These are phyloP conservation scores for Syzygium aromaticum DNA, from an alignment of 345 rosid species.

Conservation along the genomic window DNA sequence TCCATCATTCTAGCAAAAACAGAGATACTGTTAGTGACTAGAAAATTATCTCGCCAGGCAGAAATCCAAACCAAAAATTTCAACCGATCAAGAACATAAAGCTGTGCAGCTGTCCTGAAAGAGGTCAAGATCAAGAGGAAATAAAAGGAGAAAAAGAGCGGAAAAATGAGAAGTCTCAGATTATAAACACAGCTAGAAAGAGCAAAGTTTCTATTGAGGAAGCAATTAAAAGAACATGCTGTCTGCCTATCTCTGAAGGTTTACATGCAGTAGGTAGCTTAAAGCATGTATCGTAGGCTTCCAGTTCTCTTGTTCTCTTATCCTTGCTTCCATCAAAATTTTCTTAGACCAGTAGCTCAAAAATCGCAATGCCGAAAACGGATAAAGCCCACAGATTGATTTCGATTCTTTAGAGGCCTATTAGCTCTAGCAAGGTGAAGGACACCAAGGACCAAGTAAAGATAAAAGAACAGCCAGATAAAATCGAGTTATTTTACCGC, in stretches of 20 bases:
- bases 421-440: background rate
- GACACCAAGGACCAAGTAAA: background rate
- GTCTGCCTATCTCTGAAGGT: background rate
- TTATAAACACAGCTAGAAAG: background rate
- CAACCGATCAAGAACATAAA: background rate
- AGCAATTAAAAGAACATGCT: background rate
- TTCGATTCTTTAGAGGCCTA: background rate
- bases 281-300: background rate
- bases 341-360: background rate
- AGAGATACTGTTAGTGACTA: background rate
- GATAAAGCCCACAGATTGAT: background rate
- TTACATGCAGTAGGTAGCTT: background rate
- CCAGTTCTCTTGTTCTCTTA: background rate
- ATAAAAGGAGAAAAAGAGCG: background rate
- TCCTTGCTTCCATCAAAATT: background rate
- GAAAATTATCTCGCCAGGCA: background rate
- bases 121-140: background rate
- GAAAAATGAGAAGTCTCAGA: background rate
- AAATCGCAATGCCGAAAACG: background rate
- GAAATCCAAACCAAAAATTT: background rate
- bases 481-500: background rate
- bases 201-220: background rate
- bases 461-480: background rate
- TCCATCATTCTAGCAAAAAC: slow-evolving; percentile 57
- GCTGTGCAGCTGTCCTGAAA: background rate